Percentiles rank a stretch among this genome's conserved stretches.
Conservation (phyloP, 208 protist species). For the Histomonas meleagridis region DNA sequence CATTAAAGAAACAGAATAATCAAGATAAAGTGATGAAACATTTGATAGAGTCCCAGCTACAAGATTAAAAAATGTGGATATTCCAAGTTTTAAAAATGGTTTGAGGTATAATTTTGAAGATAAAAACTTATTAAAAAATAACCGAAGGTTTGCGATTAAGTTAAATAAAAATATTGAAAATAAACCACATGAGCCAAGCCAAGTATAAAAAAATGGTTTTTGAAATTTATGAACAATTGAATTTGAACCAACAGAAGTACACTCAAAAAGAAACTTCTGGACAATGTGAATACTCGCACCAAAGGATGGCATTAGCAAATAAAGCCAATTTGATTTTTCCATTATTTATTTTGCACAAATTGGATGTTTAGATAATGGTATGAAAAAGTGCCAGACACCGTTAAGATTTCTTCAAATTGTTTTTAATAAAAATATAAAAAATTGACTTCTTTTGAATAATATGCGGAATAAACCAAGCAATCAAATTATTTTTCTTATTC, state of each 20-base stretch:
- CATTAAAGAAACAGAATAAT: constrained; percentile 34
- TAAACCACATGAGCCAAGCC: background rate
- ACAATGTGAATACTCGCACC: background rate
- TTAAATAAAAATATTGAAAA: background rate
- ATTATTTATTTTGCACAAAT: too few relatives aligned
- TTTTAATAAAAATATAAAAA: too few relatives aligned
- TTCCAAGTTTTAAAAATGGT: constrained; percentile 7
- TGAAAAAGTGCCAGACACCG: too few relatives aligned
- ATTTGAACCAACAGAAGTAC: background rate
- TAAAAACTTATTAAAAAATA: background rate
- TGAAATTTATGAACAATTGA: background rate
- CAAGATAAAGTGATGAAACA: background rate
- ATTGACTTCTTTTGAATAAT: too few relatives aligned
- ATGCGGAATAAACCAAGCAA: too few relatives aligned
- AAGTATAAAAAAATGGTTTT: constrained; percentile 20
- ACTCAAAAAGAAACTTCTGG: constrained; percentile 29
- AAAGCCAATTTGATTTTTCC: too few relatives aligned
- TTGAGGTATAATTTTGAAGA: background rate
- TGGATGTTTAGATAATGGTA: too few relatives aligned
- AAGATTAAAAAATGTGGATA: constrained; percentile 25
- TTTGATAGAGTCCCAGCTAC: background rate
- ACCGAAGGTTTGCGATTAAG: background rate
- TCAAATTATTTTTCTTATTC: too few relatives aligned
- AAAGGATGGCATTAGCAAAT: background rate
- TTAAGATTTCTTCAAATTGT: too few relatives aligned